Base-by-base conservation (phyloP, 805 yeast genomes). In the Yarrowia sp. region DNA sequence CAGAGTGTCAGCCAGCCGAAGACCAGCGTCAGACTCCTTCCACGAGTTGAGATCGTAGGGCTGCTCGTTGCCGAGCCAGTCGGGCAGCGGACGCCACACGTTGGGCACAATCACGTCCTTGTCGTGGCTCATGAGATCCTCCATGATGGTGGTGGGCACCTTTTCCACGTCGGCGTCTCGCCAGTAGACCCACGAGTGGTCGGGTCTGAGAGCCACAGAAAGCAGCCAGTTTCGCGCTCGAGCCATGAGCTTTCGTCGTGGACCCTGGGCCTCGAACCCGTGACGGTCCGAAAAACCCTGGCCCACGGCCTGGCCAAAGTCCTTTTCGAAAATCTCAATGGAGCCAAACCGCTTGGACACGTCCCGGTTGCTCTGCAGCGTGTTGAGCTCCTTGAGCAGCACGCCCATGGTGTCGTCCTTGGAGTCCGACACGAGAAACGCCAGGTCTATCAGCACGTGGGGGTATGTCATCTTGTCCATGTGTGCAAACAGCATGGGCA, bases 141-240 rank as follows among this genome's bases (percentile, higher is more conserved):
- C 97, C 68, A 93, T 77, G 67, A 93, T 85, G 2, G 97, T 86
- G 1, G 86, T 82, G 1, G 98, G 96, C 28, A 89, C 87, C 0
- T 93, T 88, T 75, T 93, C 96, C n/a, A 93, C 97, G 75, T 93
- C 98, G 12, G 96, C 97, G 79, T 93, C 98, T 76, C 99, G 82
- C 99, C 99, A 93, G 75, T 93, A 92, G 11, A 93, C 98, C 89
- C 93, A 92, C 3, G 97, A 88, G 74, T 93, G 99, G 75, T 93
- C 88, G 0, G 99, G 98, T 75, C 88, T 88, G 51, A 93, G 75
- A 1, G 98, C 96, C 8, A 88, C 95, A 0, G 93, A 80, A 72
- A 92, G 84, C 46, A 93, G 79, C 99, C 98, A 93, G 76, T 93
- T 93, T 75, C 99, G 82, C 7, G 98, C 98, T 65, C 93, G 82